These are phyloP conservation scores for Podaxis rugospora DNA, from an alignment of 768 basidiomycete species.

Conservation along the genomic window DNA sequence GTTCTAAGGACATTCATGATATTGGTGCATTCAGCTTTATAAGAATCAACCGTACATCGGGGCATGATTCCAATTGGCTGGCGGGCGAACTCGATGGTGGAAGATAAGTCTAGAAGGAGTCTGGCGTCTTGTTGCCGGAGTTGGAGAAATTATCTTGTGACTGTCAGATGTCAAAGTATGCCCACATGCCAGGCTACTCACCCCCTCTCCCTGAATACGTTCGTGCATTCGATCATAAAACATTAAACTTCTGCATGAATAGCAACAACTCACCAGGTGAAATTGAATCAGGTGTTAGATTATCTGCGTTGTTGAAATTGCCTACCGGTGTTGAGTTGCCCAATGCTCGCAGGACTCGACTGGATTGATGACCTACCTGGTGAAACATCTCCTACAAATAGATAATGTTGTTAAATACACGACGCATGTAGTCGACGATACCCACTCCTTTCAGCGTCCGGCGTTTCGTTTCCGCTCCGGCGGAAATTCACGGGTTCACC, in stretches of 20 bases:
- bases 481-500: not conserved
- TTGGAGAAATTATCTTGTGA: not conserved
- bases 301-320: not conserved
- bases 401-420: not conserved
- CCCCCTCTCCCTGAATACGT: not conserved
- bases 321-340: not conserved
- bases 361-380: not conserved
- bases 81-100: not conserved
- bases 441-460: conserved; percentile 1
- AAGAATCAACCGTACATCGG: not conserved
- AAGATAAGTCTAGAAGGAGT: not conserved
- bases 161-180: not conserved
- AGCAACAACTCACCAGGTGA: not conserved
- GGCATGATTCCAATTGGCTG: not conserved
- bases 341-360: not conserved
- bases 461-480: not conserved
- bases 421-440: not conserved
- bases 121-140: not conserved
- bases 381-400: not conserved
- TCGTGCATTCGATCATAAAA: not conserved
- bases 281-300: not conserved
- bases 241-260: not conserved
- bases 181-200: not conserved
- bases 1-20: not conserved
- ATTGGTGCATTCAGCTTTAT: too few species aligned